Base-by-base conservation (phyloP, 352 stramenopile genomes). In the Thalassiosira hispida region DNA sequence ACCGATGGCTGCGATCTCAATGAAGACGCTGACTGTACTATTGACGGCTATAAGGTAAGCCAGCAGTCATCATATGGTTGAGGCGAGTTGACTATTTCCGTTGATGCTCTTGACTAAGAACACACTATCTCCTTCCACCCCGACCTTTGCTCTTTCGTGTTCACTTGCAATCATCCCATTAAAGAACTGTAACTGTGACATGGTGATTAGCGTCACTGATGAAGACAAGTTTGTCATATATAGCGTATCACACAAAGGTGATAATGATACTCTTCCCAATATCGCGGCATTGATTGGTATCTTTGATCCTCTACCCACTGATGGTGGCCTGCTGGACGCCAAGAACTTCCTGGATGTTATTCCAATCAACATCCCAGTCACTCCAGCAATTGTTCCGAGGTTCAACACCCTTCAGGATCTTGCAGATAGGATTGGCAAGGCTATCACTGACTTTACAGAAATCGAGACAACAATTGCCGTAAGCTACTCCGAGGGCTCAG, bases 341-440 rank as follows among this genome's bases (percentile, higher is more conserved):
- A 52, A 52, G 44, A 7, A 18, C 11, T 52, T 6, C 7, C 44
- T 52, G 44, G 6, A 52, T 20, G 18, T 25, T 14, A 55, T 80
- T 51, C 25, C 59, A 44, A 52, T 84, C 27, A 84, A 84, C 35
- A 44, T 49, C 2, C 52, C 76, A 29, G 40, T 59, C 0, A 16
- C 51, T 23, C 55, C 76, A 14, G 44, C 25, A 7, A 53, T 77
- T 55, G 61, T 80, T 53, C 76, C 76, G 12, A 8, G 49, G 1
- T 84, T 84, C 38, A 71, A 20, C 5, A 80, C 62, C 6, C 33
- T 84, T 35, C 31, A 53, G 25, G 69, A 80, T 22, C 49, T 84
- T 5, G 49, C 64, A 38, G 20, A 68, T 51, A 53, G 33, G 18
- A 80, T 84, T 38, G 25, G 44, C 9, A 16, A 66, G 47, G 70